Evolutionary conservation across 768 basidiomycete species (phyloP), one percentile per base, ranked within the genome.

Genomic region (Roridomyces roridus): DNA sequence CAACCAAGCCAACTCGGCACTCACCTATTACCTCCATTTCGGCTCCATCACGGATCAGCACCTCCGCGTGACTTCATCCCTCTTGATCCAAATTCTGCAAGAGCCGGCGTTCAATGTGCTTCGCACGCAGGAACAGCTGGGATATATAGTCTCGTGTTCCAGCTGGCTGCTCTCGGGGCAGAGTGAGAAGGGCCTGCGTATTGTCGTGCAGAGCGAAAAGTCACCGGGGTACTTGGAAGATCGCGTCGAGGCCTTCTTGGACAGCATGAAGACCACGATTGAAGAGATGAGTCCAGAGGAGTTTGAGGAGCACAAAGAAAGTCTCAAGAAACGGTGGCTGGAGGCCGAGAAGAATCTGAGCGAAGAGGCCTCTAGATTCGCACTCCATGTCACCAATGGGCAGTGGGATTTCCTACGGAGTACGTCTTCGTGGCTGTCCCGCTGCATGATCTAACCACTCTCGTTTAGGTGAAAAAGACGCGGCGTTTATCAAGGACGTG

Each of bases 61-160:
- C 18, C 74, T 84, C 11, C 87, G 95, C 4, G 87, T 91, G 23
- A 79, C 80, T 2, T 80, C 88, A 21, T 74, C 85, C 2, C 80
- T 99, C 14, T 85, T 98, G 21, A 81, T 81, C 0, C 93, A 96
- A 64, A 90, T 98, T 53, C 79, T 96, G 34, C 78, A 82, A n/a
- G 97, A 99, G 65, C 96, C 96, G 1, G 84, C 91, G 10, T 99
- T 98, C 74, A 88, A 96, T 68, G 77, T 87, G 21, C 82, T 99
- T 26, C 88, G 97, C 25, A 98, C 96, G 4, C 88, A 93, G 68
- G 94, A 98, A 68, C 97, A 99, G 71, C 81, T 99, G 1, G 97
- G 97, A 6, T 99, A 99, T 70, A 81, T 97, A 39, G 96, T 97
- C 31, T 83, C 79, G 9, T 87, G 84, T 60, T 77, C 78, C 1